These are phyloP conservation scores for Saccharomycopsis fibuligera DNA, from an alignment of 805 yeast species.

Conservation along the genomic window DNA sequence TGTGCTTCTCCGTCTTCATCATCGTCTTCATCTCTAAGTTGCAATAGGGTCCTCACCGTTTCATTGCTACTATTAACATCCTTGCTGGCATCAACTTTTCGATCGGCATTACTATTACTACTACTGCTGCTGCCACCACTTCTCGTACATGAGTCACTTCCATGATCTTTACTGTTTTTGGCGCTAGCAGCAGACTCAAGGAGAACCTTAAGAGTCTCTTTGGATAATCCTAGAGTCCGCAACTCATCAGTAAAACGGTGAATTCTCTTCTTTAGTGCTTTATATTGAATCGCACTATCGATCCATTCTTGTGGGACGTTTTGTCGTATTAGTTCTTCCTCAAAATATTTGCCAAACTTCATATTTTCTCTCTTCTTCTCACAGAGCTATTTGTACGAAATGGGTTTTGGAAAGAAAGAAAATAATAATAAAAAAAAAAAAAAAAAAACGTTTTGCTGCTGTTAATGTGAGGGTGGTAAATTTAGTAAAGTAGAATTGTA, in stretches of 20 bases:
- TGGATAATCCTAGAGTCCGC: conserved; percentile 48
- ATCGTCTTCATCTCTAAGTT: neutral
- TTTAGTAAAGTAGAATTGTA: too few relatives aligned
- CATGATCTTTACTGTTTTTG: neutral
- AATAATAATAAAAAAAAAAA: too few relatives aligned
- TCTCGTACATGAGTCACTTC: too few relatives aligned
- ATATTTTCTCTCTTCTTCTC: too few relatives aligned
- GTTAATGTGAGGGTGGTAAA: too few relatives aligned
- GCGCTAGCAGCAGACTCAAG: conserved; percentile 17
- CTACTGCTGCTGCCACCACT: too few relatives aligned
- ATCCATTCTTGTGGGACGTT: conserved; percentile 65
- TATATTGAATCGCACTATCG: conserved; percentile 63
- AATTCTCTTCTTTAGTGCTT: conserved; percentile 61
- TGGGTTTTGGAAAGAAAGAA: too few relatives aligned
- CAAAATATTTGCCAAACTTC: conserved; percentile 73
- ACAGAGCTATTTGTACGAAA: too few relatives aligned
- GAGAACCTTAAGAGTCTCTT: conserved; percentile 31
- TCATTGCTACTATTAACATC: too few relatives aligned
- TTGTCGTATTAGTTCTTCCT: conserved; percentile 54
- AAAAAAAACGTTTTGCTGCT: too few relatives aligned
- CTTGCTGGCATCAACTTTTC: too few relatives aligned
- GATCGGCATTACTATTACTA: too few relatives aligned
- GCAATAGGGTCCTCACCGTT: conserved; percentile 1
- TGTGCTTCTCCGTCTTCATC: neutral
- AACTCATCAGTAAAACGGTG: conserved; percentile 60